Conservation (phyloP, 495 filamentous ascomycete genomes). For the Lepraria neglecta region DNA sequence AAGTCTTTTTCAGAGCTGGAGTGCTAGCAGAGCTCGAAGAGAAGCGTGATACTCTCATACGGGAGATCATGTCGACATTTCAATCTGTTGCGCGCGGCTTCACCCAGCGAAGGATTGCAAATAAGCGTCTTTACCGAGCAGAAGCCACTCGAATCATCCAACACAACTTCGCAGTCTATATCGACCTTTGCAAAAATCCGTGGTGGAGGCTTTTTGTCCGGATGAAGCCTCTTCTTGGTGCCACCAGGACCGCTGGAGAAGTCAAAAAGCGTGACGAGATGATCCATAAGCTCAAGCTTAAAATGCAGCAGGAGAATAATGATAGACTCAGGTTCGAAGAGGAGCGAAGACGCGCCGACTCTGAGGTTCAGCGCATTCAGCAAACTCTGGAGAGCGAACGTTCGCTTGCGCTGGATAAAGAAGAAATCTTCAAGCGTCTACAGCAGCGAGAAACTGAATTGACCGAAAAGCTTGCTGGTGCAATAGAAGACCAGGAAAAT, state of each 20-base stretch:
- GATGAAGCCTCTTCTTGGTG: slow-evolving; percentile 91
- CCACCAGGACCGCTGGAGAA: slow-evolving; percentile 81
- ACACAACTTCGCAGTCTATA: slow-evolving; percentile 82
- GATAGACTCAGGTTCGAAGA: slow-evolving; percentile 83
- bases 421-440: slow-evolving; percentile 95
- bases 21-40: slow-evolving; percentile 96
- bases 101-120: slow-evolving; percentile 74
- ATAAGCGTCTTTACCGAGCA: slow-evolving; percentile 87
- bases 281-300: slow-evolving; percentile 76
- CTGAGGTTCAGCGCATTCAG: slow-evolving; percentile 81
- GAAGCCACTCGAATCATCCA: slow-evolving; percentile 95
- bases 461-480: slow-evolving; percentile 82
- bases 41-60: slow-evolving; percentile 82
- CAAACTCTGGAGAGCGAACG: slow-evolving; percentile 93
- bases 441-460: slow-evolving; percentile 79
- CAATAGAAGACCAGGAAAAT: slow-evolving; percentile 90
- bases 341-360: slow-evolving; percentile 77
- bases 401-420: slow-evolving; percentile 90
- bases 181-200: slow-evolving; percentile 79
- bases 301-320: slow-evolving; percentile 68
- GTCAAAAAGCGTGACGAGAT: slow-evolving; percentile 91
- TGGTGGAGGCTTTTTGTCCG: slow-evolving; percentile 96
- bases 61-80: slow-evolving; percentile 88
- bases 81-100: slow-evolving; percentile 89
- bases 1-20: slow-evolving; percentile 96